Evolutionary conservation across 495 filamentous ascomycete species (phyloP), one percentile per base, ranked within the genome.

Genomic region (Neurospora intermedia): DNA sequence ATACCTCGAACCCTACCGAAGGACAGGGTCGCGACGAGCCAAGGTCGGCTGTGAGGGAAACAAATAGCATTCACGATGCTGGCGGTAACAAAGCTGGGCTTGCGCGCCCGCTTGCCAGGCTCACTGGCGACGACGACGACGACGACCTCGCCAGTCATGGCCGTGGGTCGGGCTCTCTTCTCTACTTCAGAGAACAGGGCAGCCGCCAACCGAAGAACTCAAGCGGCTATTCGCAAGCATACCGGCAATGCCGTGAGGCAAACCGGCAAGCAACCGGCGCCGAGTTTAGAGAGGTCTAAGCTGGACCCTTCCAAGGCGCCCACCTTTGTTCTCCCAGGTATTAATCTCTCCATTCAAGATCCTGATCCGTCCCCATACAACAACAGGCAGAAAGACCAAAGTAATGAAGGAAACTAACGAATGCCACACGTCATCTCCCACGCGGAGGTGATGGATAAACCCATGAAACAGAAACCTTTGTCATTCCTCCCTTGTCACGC

Each of bases 401-500:
- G 48, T 20, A 11, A 59, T 27, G 48, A 23, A 59, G 27, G 18
- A 6, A 16, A 16, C 54, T 35, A 66, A 66, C 27, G 27, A 35
- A 3, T 20, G 46, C 20, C 20, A 46, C 46, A 54, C 46, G 4
- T 54, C 20, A 54, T 20, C 43, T 46, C 43, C 43, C 18, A 3
- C 43, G 43, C 18, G 43, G 43, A 46, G 43, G 43, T 46, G 43
- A 20, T 46, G 18, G 43, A 20, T 59, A 59, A 59, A 23, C 48
- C 48, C 20, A 27, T 27, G 11, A 66, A 35, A 38, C 46, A 79
- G 79, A 73, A n/a, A 81, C 79, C 20, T 76, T 80, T 38, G 54
- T 81, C 46, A 39, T 73, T 4, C 80, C 80, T 3, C 77, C 78
- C 10, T 38, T 75, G 8, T 76, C 70, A 11, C 62, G 70, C 40